Evolutionary conservation across 1,284 basidiomycete species (phyloP).

Genomic region (Coriolopsis trogii): DNA sequence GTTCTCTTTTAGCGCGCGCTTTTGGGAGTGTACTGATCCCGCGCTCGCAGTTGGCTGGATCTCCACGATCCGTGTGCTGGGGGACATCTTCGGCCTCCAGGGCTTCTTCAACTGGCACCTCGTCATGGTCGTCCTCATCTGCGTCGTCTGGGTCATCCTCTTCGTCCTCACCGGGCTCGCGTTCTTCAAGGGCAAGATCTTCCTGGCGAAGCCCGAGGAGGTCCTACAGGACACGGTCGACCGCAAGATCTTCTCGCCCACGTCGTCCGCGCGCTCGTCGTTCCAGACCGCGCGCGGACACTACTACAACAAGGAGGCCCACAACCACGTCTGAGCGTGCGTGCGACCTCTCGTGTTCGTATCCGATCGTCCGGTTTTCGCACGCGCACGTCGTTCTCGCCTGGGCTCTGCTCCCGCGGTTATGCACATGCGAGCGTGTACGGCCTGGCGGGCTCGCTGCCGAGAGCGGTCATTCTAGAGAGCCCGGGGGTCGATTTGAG

Average conservation of each 20-base stretch:
- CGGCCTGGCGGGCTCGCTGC: no score
- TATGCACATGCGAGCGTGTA: no score
- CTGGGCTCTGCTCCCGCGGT: no score
- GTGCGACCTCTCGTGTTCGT: neutral
- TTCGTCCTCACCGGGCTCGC: conserved; percentile 45
- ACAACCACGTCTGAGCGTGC: conserved; percentile 4
- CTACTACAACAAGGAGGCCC: conserved; percentile 17
- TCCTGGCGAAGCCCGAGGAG: conserved; percentile 46
- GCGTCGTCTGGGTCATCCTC: conserved; percentile 42
- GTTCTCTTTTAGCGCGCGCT: neutral
- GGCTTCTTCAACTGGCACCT: conserved; percentile 44
- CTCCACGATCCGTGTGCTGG: conserved; percentile 42
- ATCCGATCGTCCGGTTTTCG: no score
- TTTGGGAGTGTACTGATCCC: neutral
- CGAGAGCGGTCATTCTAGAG: no score
- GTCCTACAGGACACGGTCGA: conserved; percentile 41
- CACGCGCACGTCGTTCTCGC: no score
- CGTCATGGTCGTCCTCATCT: conserved; percentile 44
- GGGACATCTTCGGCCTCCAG: conserved; percentile 42
- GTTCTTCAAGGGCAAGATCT: conserved; percentile 48
- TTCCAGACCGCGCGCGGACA: neutral
- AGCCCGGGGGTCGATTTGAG: no score
- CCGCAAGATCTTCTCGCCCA: conserved; percentile 7
- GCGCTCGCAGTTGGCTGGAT: conserved; percentile 48
- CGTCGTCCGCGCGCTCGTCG: conserved; percentile 1